Conservation (phyloP, 2,329 filamentous ascomycete genomes). For the Fusarium luffae region DNA sequence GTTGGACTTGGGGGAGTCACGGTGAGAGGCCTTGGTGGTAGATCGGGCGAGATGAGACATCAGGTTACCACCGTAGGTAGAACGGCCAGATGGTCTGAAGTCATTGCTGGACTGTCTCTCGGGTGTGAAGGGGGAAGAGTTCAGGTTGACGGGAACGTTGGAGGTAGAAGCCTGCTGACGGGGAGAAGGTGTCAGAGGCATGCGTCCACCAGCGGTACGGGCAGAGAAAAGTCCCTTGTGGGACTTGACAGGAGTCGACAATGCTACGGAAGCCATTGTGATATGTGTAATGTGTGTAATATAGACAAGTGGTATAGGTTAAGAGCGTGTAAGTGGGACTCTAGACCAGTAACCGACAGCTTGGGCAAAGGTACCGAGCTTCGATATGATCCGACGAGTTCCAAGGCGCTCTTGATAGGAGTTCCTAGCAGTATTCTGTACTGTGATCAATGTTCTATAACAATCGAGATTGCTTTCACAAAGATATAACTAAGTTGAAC, state of each 20-base stretch:
- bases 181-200: conserved; percentile 94
- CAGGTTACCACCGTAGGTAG: conserved; percentile 83
- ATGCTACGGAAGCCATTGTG: conserved; percentile 81
- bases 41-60: conserved; percentile 81
- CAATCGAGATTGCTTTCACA: conserved; percentile 57
- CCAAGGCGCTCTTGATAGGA: conserved; percentile 70
- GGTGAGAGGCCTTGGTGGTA: conserved; percentile 72
- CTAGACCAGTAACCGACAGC: conserved; percentile 62
- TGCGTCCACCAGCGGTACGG: conserved; percentile 92
- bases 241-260: conserved; percentile 95
- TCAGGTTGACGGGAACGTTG: conserved; percentile 62
- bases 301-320: conserved; percentile 20
- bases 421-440: conserved; percentile 62
- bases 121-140: conserved; percentile 83
- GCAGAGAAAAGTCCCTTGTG: conserved; percentile 92
- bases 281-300: conserved; percentile 45
- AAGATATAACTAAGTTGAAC: conserved; percentile 56
- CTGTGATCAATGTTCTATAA: conserved; percentile 59
- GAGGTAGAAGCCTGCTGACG: conserved; percentile 69
- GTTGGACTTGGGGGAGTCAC: conserved; percentile 96
- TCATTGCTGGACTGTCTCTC: conserved; percentile 67
- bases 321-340: conserved; percentile 40
- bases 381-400: conserved; percentile 61
- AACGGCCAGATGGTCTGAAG: conserved; percentile 68
- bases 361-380: conserved; percentile 53